phyloP scores from a whole-genome alignment of 2,329 filamentous ascomycete species.

The Hymenoscyphus salicellus region DNA sequence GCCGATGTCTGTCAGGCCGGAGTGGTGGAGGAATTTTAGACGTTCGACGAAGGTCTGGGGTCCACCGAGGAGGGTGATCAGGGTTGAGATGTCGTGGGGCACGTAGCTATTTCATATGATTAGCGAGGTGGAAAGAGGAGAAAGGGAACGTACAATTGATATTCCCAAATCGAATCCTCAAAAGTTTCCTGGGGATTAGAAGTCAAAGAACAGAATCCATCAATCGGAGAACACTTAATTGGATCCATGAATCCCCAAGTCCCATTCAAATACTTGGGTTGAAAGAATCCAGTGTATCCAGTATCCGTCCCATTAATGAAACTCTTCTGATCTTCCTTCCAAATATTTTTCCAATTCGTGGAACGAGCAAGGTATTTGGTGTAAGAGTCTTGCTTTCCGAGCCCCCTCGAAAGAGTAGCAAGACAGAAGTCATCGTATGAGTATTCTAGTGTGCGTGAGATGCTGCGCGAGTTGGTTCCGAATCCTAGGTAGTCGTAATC shows the following conservation, averaged over 20 bases:
- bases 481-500: conserved; percentile 64
- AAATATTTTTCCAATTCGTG: conserved; percentile 60
- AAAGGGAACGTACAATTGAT: conserved; percentile 39
- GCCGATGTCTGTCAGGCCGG: conserved; percentile 55
- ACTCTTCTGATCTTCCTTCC: conserved; percentile 53
- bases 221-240: conserved; percentile 35
- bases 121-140: background rate
- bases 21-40: conserved; percentile 63
- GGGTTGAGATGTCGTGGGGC: conserved; percentile 51
- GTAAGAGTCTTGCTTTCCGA: conserved; percentile 53
- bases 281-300: conserved; percentile 66
- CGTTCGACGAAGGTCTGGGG: conserved; percentile 55
- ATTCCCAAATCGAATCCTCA: conserved; percentile 71
- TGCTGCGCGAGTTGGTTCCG: conserved; percentile 65
- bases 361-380: conserved; percentile 26
- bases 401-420: conserved; percentile 54
- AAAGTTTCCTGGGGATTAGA: conserved; percentile 56
- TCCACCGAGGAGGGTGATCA: conserved; percentile 59
- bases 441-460: conserved; percentile 73
- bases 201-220: conserved; percentile 24
- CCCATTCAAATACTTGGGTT: conserved; percentile 63
- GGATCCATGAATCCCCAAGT: conserved; percentile 70
- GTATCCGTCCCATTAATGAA: conserved; percentile 53
- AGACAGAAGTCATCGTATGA: conserved; percentile 73
- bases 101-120: conserved; percentile 25